Base-by-base conservation (phyloP, 2,329 filamentous ascomycete species). In the Phialophora tarda region DNA sequence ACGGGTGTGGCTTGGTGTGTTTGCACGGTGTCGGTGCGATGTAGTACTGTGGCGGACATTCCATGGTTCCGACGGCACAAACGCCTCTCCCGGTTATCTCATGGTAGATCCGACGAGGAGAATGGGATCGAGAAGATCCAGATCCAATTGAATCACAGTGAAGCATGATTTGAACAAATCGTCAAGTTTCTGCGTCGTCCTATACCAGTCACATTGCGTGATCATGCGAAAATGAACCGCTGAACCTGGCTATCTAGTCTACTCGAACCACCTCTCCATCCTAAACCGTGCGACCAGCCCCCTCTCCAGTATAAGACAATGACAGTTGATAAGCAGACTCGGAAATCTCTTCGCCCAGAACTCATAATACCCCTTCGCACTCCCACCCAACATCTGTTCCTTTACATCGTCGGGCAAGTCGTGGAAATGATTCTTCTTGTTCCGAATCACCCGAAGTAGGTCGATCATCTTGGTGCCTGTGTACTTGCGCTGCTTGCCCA, bases 371-470 rank as follows among this genome's bases (percentile, higher is more conserved):
- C 91, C 69, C 24, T 63, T 70, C 17, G 66, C 50, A 26, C 62
- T 66, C 3, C 68, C 70, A 12, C 69, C 69, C n/a, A 70, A 51
- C 71, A 97, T 91, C 72, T 85, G 83, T 58, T 82, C 82, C 78
- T 89, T 94, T 69, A 97, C 85, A 57, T 87, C 81, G 14, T 93
- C 91, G 6, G 91, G 86, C 91, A 99, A 94, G 77, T 99, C 95
- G 75, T 97, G 93, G 77, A 97, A 99, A 76, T 99, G 95, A 71
- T 98, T 97, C 74, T 91, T 91, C 85, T 99, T 99, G 80, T 99
- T 99, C 26, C 95, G 85, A 63, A 99, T 82, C 1, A 94, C 95
- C 1, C 95, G 86, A 23, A 99, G 81, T 24, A 99, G 83, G 78
- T 99, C 95, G 62, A 99, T 80, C 75, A 99, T 86, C 55, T 88